Base-by-base conservation (phyloP, 2,329 filamentous ascomycete genomes). In the Alternaria atra region DNA sequence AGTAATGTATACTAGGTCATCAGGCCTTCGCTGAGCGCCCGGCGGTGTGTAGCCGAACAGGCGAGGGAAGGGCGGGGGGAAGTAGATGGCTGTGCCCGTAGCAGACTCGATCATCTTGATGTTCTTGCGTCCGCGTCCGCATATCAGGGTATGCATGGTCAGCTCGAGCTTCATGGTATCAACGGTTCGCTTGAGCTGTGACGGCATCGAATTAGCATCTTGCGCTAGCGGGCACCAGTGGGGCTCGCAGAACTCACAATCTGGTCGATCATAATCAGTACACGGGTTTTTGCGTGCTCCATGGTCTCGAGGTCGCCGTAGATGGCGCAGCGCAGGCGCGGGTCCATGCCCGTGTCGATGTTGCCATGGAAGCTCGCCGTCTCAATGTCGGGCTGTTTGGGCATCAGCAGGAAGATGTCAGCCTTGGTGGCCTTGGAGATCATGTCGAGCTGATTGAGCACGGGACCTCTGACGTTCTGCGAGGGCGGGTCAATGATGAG, bases 21-120 rank as follows among this genome's bases (percentile, higher is more conserved):
- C 91, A 53, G 93, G 92, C 68, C 95, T 89, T 60, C 92, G 89
- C 57, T 88, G 88, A 20, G 93, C 93, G 67, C 91, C 92, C 7
- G 89, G 88, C 1, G 94, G 94, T 54, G 90, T 92, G 78, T 97
- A 99, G 61, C 92, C 91, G 75, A 95, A 97, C 66, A 97, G 90
- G 60, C 91, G 89, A 13, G 94, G 94, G 77, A 98, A 98, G 1
- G 94, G 91, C 7, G 94, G 93, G 29, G 95, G 95, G 76, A 99
- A 98, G 82, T 99, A 99, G 72, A 99, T 98, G 66, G 95, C 94
- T 8, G 95, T 98, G 72, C 94, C 93, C 13, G 95, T 98, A 29
- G 91, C 89, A 13, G 95, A 97, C 80, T 99, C 95, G 74, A 99
- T 97, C 72, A 95, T 84, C 83, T 98, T 98, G 83, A 99, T 97